Evolutionary conservation across 202 grass and related monocot species (phyloP), one percentile per base, ranked within the genome.

Genomic region (Setaria italica): DNA sequence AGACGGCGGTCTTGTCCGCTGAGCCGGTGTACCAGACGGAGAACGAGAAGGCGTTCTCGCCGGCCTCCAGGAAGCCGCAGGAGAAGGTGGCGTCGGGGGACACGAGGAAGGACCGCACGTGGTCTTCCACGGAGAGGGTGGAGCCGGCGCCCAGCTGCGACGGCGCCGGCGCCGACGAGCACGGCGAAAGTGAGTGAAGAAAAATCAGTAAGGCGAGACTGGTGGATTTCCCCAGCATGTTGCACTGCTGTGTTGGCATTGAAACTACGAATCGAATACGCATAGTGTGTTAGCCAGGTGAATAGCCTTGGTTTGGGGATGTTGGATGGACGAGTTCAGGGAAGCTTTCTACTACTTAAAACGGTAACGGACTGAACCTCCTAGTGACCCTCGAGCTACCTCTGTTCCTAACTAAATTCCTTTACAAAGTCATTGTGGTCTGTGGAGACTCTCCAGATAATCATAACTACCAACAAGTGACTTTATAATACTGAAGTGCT

Each of bases 21-120:
- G 74, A 62, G 46, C 7, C 48, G 73, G 80, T 60, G 81, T 80
- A 91, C 92, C 89, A 91, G 25, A 94, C 56, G 57, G 89, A 87
- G 65, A 94, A 91, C 67, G 70, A 71, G 77, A 86, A 91, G 42
- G 84, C 77, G 55, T 87, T 91, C 21, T 13, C 2, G 51, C 89
- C 83, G 7, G 70, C 14, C 6, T 11, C 21, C 4, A 34, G 53
- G 85, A 91, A 91, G 37, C 89, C 85, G 54, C 89, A 84, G 8
- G 85, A 87, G 68, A 90, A 89, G 76, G 76, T 87, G 75, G 9
- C 34, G 68, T 92, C 64, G 55, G 42, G 80, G 17, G 84, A 87
- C 35, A 57, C 50, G 25, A 90, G 80, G 70, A 92, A 85, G 0
- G 80, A 29, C 74, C 80, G 53, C 29, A 51, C 70, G 43, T 78